Base-by-base conservation (phyloP, 163 green algal species). In the Chlamydomonas reinhardtii region DNA sequence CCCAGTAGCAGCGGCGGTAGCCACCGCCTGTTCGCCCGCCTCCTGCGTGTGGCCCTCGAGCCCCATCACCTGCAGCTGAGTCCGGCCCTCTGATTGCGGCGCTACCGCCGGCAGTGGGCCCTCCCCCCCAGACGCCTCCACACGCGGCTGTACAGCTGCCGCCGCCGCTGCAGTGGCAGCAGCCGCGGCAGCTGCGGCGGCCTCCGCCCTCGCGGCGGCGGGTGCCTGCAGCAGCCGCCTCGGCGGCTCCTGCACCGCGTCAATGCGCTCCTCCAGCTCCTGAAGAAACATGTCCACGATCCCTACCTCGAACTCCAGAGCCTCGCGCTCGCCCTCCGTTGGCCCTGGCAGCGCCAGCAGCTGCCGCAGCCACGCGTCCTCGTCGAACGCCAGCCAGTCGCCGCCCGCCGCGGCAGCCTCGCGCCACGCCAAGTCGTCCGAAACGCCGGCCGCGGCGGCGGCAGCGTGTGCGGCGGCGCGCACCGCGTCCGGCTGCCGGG, bases 251-350 rank as follows among this genome's bases (percentile, higher is more conserved):
- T 35, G 17, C 4, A 12, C 0, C 54, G 48, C 52, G 8, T 69
- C 52, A 9, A 71, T 29, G 61, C 48, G n/a, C 73, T 79, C 4
- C 17, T 68, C 4, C 24, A 85, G 4, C 69, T 78, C 79, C 52
- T 12, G 37, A 14, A 85, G 9, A 22, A 78, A 78, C 22, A 72
- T 32, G 24, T 65, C 39, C 4, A 85, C 79, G 24, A 64, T 31
- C 5, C 52, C 54, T 0, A 73, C 24, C 66, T 85, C 79, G 27
- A 48, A 69, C 22, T 72, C 68, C 31, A 85, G 54, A 31, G 79
- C 79, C 34, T 85, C 79, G 5, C 79, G 79, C 32, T 85, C 79
- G 32, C 43, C 32, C 12, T 62, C 69, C 20, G 79, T 85, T 0
- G 79, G 79, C 20, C 69, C 79, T 16, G 79, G 43, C 32, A 85